A percentile compares a stretch with the other conserved stretches of the same genome.
Evolutionary conservation across 1,284 basidiomycete genomes (phyloP).

Genomic region (Vanrija sp.): DNA sequence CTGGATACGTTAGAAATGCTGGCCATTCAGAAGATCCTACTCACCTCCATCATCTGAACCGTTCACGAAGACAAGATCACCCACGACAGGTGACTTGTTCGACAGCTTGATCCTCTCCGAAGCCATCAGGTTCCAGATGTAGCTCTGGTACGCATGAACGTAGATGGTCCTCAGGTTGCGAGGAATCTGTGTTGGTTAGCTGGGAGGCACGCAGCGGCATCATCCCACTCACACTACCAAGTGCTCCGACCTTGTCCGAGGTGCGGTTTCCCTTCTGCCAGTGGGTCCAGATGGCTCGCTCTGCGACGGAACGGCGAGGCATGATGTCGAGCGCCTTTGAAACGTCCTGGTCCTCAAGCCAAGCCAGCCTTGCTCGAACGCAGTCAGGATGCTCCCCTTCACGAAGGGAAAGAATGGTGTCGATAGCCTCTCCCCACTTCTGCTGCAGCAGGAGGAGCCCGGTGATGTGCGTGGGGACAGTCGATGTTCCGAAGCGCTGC

Average conservation of each 20-base stretch:
- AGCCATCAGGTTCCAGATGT: conserved; percentile 95
- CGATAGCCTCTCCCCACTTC: conserved; percentile 82
- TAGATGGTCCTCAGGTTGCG: conserved; percentile 94
- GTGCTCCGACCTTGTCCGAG: conserved; percentile 78
- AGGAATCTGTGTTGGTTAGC: conserved; percentile 64
- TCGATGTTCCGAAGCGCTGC: conserved; percentile 97
- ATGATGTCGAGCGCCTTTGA: conserved; percentile 73
- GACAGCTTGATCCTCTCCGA: conserved; percentile 87
- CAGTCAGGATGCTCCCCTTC: conserved; percentile 89
- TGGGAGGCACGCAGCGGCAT: too few relatives aligned
- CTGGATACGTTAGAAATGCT: background rate
- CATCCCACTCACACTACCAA: conserved; percentile 64
- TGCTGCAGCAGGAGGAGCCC: conserved; percentile 82
- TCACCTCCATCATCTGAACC: conserved; percentile 54
- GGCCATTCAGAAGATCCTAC: background rate
- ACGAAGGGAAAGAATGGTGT: conserved; percentile 73
- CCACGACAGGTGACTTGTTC: conserved; percentile 67
- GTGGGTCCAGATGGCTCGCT: conserved; percentile 86
- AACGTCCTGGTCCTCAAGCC: conserved; percentile 71
- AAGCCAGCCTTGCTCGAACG: conserved; percentile 69
- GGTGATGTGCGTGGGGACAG: conserved; percentile 90
- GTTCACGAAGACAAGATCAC: conserved; percentile 72
- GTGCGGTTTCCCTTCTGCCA: conserved; percentile 75
- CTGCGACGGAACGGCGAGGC: conserved; percentile 85
- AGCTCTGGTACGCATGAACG: conserved; percentile 97